Conservation (phyloP, 306 rosid species). For the Vigna trinervia region DNA sequence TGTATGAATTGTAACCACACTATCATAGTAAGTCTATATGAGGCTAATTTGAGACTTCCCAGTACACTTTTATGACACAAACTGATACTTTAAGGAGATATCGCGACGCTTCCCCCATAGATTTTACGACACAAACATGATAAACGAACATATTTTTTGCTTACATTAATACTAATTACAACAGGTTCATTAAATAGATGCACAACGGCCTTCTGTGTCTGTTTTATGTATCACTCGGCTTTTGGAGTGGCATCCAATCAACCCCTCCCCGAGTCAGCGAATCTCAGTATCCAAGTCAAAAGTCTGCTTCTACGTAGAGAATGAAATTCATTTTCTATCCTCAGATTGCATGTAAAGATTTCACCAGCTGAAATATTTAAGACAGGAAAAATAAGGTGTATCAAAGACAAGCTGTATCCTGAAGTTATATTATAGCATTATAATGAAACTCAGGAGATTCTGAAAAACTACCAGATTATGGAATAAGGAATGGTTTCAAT, state of each 20-base stretch:
- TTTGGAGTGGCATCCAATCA: constrained; percentile 40
- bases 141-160: constrained; percentile 33
- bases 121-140: constrained; percentile 44
- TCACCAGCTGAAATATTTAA: constrained; percentile 49
- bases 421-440: constrained; percentile 19
- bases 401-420: constrained; percentile 9
- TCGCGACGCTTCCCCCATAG: constrained; percentile 45
- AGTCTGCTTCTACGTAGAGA: constrained; percentile 40
- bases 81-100: constrained; percentile 43
- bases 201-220: constrained; percentile 41
- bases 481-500: constrained; percentile 46
- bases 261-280: constrained; percentile 26
- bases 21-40: constrained; percentile 43
- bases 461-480: constrained; percentile 51
- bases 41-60: constrained; percentile 45
- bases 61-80: constrained; percentile 44
- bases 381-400: constrained; percentile 15
- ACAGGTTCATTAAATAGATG: constrained; percentile 43
- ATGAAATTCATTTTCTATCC: constrained; percentile 26
- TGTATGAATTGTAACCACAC: constrained; percentile 44
- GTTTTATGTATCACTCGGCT: constrained; percentile 40
- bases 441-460: constrained; percentile 42
- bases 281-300: constrained; percentile 41
- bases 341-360: constrained; percentile 37
- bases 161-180: constrained; percentile 50